phyloP scores from a whole-genome alignment of 768 basidiomycete genomes.

The Tricholoma saponaceum region DNA sequence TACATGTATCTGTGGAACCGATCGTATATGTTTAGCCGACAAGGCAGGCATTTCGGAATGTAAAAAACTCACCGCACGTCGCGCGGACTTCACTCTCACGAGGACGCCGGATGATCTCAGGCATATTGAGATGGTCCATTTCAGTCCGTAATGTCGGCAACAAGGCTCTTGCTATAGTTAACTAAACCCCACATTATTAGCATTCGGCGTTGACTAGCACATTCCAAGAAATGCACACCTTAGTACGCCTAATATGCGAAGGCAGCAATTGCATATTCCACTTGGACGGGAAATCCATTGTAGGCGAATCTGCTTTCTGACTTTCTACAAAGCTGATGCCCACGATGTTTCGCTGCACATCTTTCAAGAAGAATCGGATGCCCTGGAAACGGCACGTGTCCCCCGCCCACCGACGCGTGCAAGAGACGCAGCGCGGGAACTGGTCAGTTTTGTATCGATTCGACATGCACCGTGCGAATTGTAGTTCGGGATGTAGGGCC shows the following conservation, averaged over 20 bases:
- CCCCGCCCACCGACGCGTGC: conserved; percentile 83
- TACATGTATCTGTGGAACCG: conserved; percentile 73
- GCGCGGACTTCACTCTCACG: conserved; percentile 81
- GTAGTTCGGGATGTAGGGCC: conserved; percentile 58
- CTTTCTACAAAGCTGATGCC: conserved; percentile 70
- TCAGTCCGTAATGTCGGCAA: conserved; percentile 65
- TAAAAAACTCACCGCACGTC: conserved; percentile 64
- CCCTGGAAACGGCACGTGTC: conserved; percentile 86
- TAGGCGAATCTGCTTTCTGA: conserved; percentile 51
- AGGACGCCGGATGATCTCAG: conserved; percentile 64
- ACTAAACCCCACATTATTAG: conserved; percentile 31
- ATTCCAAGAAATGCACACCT: conserved; percentile 38
- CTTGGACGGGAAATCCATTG: conserved; percentile 57
- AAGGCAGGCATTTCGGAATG: conserved; percentile 9
- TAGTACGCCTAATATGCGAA: conserved; percentile 51
- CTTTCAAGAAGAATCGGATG: conserved; percentile 75
- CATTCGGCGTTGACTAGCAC: neutral
- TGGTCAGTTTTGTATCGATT: conserved; percentile 67
- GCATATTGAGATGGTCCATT: conserved; percentile 50
- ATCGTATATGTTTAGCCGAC: neutral
- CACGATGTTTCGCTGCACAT: conserved; percentile 50
- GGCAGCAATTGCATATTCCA: conserved; percentile 62
- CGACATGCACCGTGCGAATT: conserved; percentile 83
- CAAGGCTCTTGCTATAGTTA: conserved; percentile 63
- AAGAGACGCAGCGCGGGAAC: conserved; percentile 80